Percentiles rank a stretch among this genome's conserved stretches.
phyloP scores from a whole-genome alignment of 2,329 filamentous ascomycete genomes.

The Mollisia scopiformis region DNA sequence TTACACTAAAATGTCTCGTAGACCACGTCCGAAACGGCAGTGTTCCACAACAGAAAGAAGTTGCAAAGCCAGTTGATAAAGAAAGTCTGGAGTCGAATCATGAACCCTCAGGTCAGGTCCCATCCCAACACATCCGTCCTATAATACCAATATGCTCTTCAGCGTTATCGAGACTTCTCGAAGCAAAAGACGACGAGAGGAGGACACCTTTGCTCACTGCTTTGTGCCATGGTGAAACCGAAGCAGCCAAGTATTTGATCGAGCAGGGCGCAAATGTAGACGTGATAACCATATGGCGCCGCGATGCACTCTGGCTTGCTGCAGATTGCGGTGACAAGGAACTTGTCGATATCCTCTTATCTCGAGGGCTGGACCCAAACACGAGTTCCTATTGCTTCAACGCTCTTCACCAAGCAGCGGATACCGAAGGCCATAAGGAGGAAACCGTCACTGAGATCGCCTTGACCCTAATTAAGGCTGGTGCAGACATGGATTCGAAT shows the following conservation, averaged over 20 bases:
- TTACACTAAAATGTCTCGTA: constrained; percentile 1
- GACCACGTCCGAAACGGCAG: not conserved
- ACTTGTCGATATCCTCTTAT: constrained; percentile 5
- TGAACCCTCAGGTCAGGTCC: not conserved
- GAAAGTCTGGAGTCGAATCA: not conserved
- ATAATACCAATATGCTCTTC: not conserved
- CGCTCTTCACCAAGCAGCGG: not conserved
- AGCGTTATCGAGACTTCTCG: not conserved
- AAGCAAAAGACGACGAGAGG: not conserved
- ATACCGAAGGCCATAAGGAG: not conserved
- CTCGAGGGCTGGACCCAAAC: constrained; percentile 3
- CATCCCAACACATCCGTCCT: not conserved
- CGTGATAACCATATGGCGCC: not conserved
- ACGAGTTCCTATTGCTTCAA: not conserved
- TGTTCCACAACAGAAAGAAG: not conserved
- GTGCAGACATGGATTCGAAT: constrained; percentile 4
- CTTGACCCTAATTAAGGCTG: constrained; percentile 6
- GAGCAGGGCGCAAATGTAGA: constrained; percentile 4
- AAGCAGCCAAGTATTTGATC: constrained; percentile 8
- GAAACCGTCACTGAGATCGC: constrained; percentile 2
- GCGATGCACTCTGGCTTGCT: not conserved
- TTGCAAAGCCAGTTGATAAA: not conserved
- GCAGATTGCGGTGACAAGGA: not conserved
- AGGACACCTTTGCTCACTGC: constrained; percentile 1
- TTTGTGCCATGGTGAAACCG: not conserved